Evolutionary conservation across 192 early-diverging fungal genomes (phyloP), one percentile per base, ranked within the genome.

Genomic region (Geranomyces michiganensis): DNA sequence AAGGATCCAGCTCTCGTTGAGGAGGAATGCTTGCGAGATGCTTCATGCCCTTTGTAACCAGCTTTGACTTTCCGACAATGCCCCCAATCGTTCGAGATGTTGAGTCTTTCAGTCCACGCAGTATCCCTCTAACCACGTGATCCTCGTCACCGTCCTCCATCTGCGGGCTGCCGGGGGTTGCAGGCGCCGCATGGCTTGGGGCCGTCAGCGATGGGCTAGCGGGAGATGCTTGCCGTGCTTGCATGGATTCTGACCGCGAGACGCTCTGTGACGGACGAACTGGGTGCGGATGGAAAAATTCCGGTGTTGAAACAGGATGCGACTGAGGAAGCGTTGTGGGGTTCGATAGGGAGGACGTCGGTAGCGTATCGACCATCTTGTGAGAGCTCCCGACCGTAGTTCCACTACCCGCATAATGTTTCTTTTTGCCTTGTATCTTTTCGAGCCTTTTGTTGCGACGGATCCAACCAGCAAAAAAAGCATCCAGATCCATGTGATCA

Each of bases 31-130:
- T 31, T 13, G 62, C 70, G 31, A 72, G 51, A 13, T 72, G 61
- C 51, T 58, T 76, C 74, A 76, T 71, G 4, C 69, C 65, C 62
- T 72, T 77, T 10, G 24, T 44, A n/a, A 77, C 70, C 1, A 33
- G 43, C 48, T 55, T 65, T 5, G 48, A 47, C 49, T 77, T 77
- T 26, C 67, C 75, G 13, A 77, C 75, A 27, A 77, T 77, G 53
- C 75, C 75, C 0, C 70, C 75, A n/a, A 77, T 15, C 31, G 75
- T 77, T 15, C 75, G 62, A 12, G 75, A 67, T 6, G 75, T 77
- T 9, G 70, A 67, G 43, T 65, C 59, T 47, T 71, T 71, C 21
- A 77, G 30, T 1, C 75, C 75, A 8, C 66, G 47, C 29, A 77
- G 70, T 22, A 71, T 33, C 6, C 75, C 49, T 15, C 48, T 41